Conservation (phyloP, 2,329 filamentous ascomycete species). For the Cytospora schulzeri region DNA sequence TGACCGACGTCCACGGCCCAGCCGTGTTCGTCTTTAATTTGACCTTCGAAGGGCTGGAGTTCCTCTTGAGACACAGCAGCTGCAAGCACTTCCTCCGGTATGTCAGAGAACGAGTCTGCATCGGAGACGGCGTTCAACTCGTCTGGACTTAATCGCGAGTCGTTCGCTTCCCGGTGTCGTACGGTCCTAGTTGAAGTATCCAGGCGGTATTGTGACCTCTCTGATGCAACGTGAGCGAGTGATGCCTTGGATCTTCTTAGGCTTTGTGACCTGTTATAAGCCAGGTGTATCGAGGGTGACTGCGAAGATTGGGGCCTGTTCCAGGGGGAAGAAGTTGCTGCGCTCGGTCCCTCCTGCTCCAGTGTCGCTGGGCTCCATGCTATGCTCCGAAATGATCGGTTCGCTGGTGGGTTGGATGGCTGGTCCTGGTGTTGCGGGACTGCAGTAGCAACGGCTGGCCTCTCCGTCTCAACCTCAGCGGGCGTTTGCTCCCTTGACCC, state of each 20-base stretch:
- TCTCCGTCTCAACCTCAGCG: constrained; percentile 1
- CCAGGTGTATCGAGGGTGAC: background rate
- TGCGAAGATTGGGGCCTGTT: background rate
- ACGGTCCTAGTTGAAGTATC: background rate
- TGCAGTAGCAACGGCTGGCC: background rate
- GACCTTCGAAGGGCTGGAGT: constrained; percentile 5
- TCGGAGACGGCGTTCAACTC: constrained; percentile 44
- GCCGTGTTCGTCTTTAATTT: constrained; percentile 34
- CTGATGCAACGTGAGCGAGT: background rate
- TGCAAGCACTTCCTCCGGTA: constrained; percentile 52
- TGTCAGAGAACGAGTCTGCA: constrained; percentile 61
- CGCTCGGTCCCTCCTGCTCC: background rate
- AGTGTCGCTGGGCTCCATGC: background rate
- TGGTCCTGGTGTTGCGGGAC: background rate
- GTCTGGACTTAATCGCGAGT: constrained; percentile 25
- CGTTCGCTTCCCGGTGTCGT: background rate
- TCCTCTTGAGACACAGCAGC: constrained; percentile 40
- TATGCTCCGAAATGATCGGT: constrained; percentile 1
- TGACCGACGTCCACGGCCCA: constrained; percentile 30
- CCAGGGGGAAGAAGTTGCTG: background rate
- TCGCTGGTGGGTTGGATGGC: background rate
- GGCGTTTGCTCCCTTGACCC: constrained; percentile 18
- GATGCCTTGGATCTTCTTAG: background rate
- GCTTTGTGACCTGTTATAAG: background rate
- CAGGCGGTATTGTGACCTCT: background rate